Percentiles rank a stretch among this genome's conserved stretches.
Conservation (phyloP, 352 stramenopile species). For the Pythium apleroticum region DNA sequence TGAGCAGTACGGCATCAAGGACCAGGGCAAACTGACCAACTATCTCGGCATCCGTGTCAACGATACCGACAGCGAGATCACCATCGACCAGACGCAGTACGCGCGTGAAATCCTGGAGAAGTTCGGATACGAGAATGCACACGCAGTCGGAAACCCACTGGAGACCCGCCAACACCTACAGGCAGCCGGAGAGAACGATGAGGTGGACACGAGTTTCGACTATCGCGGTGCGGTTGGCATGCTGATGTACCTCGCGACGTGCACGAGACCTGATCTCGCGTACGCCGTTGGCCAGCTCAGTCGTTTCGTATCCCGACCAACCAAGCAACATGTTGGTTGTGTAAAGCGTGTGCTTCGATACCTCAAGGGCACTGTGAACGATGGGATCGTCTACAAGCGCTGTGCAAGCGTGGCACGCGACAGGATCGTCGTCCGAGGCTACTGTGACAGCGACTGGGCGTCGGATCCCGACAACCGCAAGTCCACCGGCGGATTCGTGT, state of each 20-base stretch:
- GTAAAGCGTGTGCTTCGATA: slow-evolving; percentile 18
- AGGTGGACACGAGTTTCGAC: slow-evolving; percentile 15
- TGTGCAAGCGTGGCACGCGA: too few relatives aligned
- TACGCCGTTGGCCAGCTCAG: slow-evolving; percentile 32
- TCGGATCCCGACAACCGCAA: slow-evolving; percentile 8
- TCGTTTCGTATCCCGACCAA: slow-evolving; percentile 20
- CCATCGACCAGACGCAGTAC: slow-evolving; percentile 13
- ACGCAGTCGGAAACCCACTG: background rate
- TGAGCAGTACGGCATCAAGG: slow-evolving; percentile 14
- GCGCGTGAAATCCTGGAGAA: slow-evolving; percentile 3
- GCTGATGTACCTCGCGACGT: slow-evolving; percentile 34
- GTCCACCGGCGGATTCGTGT: slow-evolving; percentile 15
- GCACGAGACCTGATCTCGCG: slow-evolving; percentile 26
- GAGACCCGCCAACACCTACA: background rate
- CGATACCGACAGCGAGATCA: background rate
- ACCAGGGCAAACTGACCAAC: slow-evolving; percentile 9
- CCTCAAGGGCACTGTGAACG: slow-evolving; percentile 5
- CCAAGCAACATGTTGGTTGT: slow-evolving; percentile 13
- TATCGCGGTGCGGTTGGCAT: slow-evolving; percentile 24
- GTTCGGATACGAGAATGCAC: background rate
- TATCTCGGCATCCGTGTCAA: slow-evolving; percentile 9
- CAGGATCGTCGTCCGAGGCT: slow-evolving; percentile 5
- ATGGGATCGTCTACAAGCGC: slow-evolving; percentile 1
- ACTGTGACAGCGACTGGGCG: slow-evolving; percentile 20
- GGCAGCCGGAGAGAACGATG: background rate